These are phyloP conservation scores for Ustilago shanxiensis DNA, from an alignment of 1,284 basidiomycete species.

Conservation along the genomic window DNA sequence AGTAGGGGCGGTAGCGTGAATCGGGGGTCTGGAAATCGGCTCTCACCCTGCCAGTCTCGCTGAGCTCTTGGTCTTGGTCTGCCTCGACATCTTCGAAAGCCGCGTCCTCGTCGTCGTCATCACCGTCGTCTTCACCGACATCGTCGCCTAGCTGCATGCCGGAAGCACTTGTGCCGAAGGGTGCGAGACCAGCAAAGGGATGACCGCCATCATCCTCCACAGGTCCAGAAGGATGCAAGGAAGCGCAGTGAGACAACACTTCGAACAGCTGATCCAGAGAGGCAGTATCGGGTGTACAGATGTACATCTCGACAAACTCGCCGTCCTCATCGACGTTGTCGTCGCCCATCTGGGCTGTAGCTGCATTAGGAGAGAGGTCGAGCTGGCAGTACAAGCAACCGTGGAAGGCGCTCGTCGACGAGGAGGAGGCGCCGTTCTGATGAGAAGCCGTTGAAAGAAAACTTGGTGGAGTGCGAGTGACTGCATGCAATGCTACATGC, in stretches of 20 bases:
- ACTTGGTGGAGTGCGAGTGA: conserved; percentile 59
- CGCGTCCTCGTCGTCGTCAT: conserved; percentile 74
- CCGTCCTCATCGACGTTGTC: conserved; percentile 55
- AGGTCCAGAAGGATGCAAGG: conserved; percentile 79
- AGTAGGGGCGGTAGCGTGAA: conserved; percentile 87
- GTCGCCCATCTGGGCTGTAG: conserved; percentile 33
- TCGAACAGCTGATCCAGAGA: conserved; percentile 89
- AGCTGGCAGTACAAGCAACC: conserved; percentile 68
- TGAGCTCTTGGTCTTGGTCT: conserved; percentile 75
- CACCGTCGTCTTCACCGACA: conserved; percentile 72
- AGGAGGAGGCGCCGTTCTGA: conserved; percentile 13
- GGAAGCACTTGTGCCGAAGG: conserved; percentile 57
- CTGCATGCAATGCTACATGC: conserved; percentile 63
- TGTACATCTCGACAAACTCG: conserved; percentile 60
- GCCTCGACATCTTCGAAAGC: conserved; percentile 75
- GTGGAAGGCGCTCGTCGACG: conserved; percentile 8
- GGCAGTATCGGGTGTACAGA: conserved; percentile 45
- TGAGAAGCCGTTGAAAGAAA: conserved; percentile 16
- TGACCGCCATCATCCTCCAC: conserved; percentile 74
- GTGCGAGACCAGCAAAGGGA: conserved; percentile 65
- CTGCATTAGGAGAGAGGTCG: conserved; percentile 56
- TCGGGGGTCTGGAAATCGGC: conserved; percentile 82
- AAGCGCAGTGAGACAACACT: conserved; percentile 86
- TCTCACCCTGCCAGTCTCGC: conserved; percentile 92
- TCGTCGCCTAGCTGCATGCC: conserved; percentile 71